phyloP scores from a whole-genome alignment of 208 protist species.

The Zelonia costaricensis region DNA sequence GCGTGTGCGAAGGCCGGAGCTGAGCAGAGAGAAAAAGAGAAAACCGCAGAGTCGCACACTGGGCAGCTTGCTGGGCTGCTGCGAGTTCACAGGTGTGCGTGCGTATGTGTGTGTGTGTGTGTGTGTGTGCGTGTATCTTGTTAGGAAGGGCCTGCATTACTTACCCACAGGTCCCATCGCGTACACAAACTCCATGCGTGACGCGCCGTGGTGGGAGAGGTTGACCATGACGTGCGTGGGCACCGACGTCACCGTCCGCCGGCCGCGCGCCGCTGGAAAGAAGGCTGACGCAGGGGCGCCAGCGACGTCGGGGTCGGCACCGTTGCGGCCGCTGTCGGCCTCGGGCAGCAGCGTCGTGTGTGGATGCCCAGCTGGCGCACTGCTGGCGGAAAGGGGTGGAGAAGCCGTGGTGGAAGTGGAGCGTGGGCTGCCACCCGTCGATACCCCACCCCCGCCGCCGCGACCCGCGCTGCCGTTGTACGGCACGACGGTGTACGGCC shows the following conservation, averaged over 20 bases:
- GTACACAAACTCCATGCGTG: slow-evolving; percentile 47
- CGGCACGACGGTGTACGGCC: slow-evolving; percentile 26
- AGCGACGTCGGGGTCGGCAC: not conserved
- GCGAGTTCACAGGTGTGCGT: too few species aligned
- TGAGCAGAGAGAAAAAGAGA: too few species aligned
- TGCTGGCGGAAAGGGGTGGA: not conserved
- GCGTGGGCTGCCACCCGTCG: slow-evolving; percentile 2
- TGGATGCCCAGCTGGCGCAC: not conserved
- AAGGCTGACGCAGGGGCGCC: slow-evolving; percentile 24
- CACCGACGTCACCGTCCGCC: slow-evolving; percentile 22
- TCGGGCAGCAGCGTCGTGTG: not conserved
- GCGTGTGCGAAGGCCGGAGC: too few species aligned
- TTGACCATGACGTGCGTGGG: slow-evolving; percentile 40
- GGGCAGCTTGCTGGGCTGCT: too few species aligned
- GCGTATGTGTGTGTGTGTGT: too few species aligned
- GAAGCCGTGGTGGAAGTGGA: slow-evolving; percentile 1
- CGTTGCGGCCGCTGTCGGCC: not conserved
- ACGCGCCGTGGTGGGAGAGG: slow-evolving; percentile 53
- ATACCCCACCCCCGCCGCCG: not conserved
- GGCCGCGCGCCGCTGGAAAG: slow-evolving; percentile 28
- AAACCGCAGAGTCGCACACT: too few species aligned
- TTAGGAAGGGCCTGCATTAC: too few species aligned
- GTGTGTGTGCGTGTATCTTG: too few species aligned
- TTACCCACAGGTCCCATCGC: slow-evolving; percentile 14
- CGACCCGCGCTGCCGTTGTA: slow-evolving; percentile 12